Percentiles rank a stretch among this genome's conserved stretches.
These are phyloP conservation scores for Erythrobasidium hasegawianum DNA, from an alignment of 1,284 basidiomycete genomes.

Conservation along the genomic window DNA sequence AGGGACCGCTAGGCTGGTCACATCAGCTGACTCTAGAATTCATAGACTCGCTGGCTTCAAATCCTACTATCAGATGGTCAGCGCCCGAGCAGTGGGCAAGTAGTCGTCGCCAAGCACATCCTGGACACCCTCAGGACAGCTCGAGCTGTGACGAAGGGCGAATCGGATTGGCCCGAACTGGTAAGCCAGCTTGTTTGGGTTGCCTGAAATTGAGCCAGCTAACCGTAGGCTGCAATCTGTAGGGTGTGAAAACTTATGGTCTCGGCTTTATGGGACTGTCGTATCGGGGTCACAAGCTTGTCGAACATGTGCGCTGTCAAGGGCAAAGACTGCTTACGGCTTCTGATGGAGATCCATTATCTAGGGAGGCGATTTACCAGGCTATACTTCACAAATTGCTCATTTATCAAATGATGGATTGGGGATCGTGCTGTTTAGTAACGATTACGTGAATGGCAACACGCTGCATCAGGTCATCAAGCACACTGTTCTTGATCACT, in stretches of 20 bases:
- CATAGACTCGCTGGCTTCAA: not conserved
- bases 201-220: not conserved
- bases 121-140: not conserved
- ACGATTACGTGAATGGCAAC: not conserved
- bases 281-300: not conserved
- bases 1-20: too few species aligned
- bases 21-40: too few species aligned
- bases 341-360: not conserved
- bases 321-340: too few species aligned
- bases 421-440: not conserved
- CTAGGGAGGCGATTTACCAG: not conserved
- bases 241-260: not conserved
- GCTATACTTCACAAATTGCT: not conserved
- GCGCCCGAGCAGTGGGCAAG: not conserved
- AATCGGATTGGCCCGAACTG: not conserved
- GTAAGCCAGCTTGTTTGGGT: not conserved
- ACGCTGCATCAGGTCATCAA: not conserved
- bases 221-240: not conserved
- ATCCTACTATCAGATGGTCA: not conserved
- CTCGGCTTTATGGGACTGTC: not conserved
- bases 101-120: not conserved
- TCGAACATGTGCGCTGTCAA: not conserved
- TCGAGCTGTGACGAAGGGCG: not conserved
- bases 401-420: not conserved
- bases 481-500: not conserved